Percentiles rank a stretch among this genome's conserved stretches.
Evolutionary conservation across 2,329 filamentous ascomycete species (phyloP).

Genomic region (Sclerotinia trifoliorum): DNA sequence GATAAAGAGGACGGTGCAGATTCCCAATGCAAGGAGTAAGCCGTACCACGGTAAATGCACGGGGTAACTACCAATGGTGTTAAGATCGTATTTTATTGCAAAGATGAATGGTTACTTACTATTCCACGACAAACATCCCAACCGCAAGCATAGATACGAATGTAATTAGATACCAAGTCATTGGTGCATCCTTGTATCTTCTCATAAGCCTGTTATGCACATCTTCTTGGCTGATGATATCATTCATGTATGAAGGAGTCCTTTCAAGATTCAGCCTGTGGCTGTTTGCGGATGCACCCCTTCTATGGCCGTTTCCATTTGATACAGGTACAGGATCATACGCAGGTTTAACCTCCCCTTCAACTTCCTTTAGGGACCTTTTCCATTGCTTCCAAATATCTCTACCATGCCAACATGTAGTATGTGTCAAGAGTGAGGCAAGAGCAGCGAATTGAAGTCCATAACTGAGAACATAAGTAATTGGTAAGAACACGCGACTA

Average conservation of each 20-base stretch:
- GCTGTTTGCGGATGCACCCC: slow-evolving; percentile 10
- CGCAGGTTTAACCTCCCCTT: slow-evolving; percentile 48
- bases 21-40: slow-evolving; percentile 71
- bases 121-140: slow-evolving; percentile 82
- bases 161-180: slow-evolving; percentile 76
- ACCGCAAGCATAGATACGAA: slow-evolving; percentile 74
- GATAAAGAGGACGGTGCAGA: slow-evolving; percentile 80
- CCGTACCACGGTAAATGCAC: slow-evolving; percentile 86
- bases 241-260: slow-evolving; percentile 47
- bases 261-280: slow-evolving; percentile 29
- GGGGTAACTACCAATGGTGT: slow-evolving; percentile 57
- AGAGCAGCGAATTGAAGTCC: slow-evolving; percentile 82
- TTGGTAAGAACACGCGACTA: slow-evolving; percentile 79
- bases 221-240: slow-evolving; percentile 69
- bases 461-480: slow-evolving; percentile 85
- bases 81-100: not conserved
- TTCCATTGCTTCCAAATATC: slow-evolving; percentile 79
- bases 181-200: slow-evolving; percentile 76
- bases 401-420: slow-evolving; percentile 77
- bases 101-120: slow-evolving; percentile 52
- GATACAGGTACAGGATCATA: slow-evolving; percentile 52
- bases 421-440: slow-evolving; percentile 77
- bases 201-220: slow-evolving; percentile 83
- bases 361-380: slow-evolving; percentile 63
- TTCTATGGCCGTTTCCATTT: slow-evolving; percentile 21